Evolutionary conservation across 2,329 filamentous ascomycete genomes (phyloP), one percentile per base, ranked within the genome.

Genomic region (Claviceps monticola): DNA sequence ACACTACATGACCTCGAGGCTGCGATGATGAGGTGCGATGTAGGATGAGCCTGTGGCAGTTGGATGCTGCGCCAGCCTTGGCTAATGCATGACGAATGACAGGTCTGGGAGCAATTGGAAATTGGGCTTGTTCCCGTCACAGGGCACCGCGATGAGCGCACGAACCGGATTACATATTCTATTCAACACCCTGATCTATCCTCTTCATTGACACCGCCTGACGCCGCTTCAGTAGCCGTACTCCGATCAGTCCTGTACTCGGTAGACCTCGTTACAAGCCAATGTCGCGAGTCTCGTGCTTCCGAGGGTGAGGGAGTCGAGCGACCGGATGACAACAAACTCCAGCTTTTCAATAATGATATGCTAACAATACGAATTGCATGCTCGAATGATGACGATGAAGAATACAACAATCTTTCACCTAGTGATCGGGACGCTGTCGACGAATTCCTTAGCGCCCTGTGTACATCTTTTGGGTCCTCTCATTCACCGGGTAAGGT

Each of bases 161-260:
- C 58, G 3, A 58, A 57, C 9, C 50, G 56, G 11, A 47, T 66
- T 7, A 52, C 55, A 1, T 69, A 70, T 42, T 66, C 62, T 1
- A 59, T 71, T 7, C 63, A 70, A 48, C 68, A 71, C 49, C 61
- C 65, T 3, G 61, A 64, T 41, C 47, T 68, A 17, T 57, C 59
- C 0, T 69, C 68, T 3, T 55, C 61, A 16, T 49, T 68, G 23
- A 29, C 60, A 5, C 56, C 63, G 5, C 68, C 68, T 1, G 44
- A 48, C 1, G 56, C 54, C 1, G 61, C 64, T 1, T 43, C 49
- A 3, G 59, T 56, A 5, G 60, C 61, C 1, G 57, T 57, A 1
- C 62, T 71, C 42, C 57, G 55, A 41, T 57, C 57, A 26, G 56
- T 63, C 17, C 53, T 53, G n/a, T 58, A 64, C 42, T 53, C 54